Conservation (phyloP, 164 flowering plant genomes). For the Stephania japonica region DNA sequence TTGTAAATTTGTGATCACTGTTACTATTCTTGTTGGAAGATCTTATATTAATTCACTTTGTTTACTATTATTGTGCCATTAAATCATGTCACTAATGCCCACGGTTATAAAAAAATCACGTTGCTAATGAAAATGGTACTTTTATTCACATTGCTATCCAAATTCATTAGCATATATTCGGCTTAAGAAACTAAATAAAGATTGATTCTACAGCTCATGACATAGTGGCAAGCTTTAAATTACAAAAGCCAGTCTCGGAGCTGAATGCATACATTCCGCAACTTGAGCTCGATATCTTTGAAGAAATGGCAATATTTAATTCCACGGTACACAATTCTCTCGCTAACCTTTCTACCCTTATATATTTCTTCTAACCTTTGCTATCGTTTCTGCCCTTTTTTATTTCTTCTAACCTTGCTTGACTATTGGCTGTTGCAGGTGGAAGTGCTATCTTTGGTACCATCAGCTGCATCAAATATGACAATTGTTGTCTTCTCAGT, state of each 20-base stretch:
- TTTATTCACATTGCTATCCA: neutral
- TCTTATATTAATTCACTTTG: neutral
- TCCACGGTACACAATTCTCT: conserved; percentile 32
- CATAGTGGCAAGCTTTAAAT: conserved; percentile 66
- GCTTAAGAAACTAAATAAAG: conserved; percentile 9
- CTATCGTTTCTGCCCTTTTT: neutral
- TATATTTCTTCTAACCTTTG: neutral
- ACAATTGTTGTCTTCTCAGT: conserved; percentile 73
- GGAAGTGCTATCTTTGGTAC: conserved; percentile 46
- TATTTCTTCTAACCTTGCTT: neutral
- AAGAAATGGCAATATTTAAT: conserved; percentile 38
- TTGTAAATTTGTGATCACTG: neutral
- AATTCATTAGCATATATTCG: neutral
- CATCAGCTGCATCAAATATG: conserved; percentile 38
- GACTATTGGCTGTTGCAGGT: conserved; percentile 46
- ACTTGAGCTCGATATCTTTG: conserved; percentile 58
- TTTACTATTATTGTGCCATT: neutral
- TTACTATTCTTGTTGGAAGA: neutral
- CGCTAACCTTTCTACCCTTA: neutral
- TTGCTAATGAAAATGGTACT: too few species aligned
- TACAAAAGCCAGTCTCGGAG: conserved; percentile 47
- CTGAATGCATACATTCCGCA: conserved; percentile 45
- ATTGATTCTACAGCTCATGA: conserved; percentile 47
- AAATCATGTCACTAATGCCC: too few species aligned
- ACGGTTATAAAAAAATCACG: too few species aligned